Percentiles rank a stretch among this genome's conserved stretches.
These are phyloP conservation scores for Cytospora schulzeri DNA, from an alignment of 2,329 filamentous ascomycete genomes.

Conservation along the genomic window DNA sequence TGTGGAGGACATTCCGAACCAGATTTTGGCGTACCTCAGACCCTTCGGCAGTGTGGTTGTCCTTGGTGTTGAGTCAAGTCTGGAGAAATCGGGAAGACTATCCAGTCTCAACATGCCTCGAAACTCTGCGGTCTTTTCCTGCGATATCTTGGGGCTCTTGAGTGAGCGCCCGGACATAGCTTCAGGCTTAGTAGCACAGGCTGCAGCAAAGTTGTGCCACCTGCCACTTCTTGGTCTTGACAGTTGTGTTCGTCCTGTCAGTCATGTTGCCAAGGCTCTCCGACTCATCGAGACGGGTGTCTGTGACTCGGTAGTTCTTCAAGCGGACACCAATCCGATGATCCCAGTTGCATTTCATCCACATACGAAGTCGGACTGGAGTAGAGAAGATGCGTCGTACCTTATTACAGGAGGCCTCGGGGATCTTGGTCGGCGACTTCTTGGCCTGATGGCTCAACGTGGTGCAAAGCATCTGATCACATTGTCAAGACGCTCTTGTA, in stretches of 20 bases:
- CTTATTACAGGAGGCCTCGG: constrained; percentile 30
- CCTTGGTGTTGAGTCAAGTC: neutral
- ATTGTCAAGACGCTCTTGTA: constrained; percentile 24
- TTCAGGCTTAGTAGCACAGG: neutral
- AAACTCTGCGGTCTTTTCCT: neutral
- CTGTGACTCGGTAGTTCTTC: constrained; percentile 10
- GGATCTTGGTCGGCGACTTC: constrained; percentile 28
- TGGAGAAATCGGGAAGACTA: no score
- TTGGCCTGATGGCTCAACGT: constrained; percentile 28
- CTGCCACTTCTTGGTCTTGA: neutral
- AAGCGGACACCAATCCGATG: constrained; percentile 6
- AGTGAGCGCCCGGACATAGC: neutral
- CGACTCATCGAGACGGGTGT: constrained; percentile 23
- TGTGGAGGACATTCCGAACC: neutral
- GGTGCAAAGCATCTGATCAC: constrained; percentile 29
- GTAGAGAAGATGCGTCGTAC: constrained; percentile 20
- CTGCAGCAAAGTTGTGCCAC: neutral
- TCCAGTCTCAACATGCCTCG: neutral
- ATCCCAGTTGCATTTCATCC: neutral
- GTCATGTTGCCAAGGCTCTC: constrained; percentile 3
- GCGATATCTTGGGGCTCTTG: neutral
- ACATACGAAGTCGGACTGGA: constrained; percentile 8
- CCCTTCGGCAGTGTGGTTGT: constrained; percentile 4
- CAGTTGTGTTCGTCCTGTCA: constrained; percentile 5
- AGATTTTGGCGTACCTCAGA: neutral